Evolutionary conservation across 2,329 filamentous ascomycete species (phyloP), one percentile per base, ranked within the genome.

Genomic region (Phialocephala sp.): DNA sequence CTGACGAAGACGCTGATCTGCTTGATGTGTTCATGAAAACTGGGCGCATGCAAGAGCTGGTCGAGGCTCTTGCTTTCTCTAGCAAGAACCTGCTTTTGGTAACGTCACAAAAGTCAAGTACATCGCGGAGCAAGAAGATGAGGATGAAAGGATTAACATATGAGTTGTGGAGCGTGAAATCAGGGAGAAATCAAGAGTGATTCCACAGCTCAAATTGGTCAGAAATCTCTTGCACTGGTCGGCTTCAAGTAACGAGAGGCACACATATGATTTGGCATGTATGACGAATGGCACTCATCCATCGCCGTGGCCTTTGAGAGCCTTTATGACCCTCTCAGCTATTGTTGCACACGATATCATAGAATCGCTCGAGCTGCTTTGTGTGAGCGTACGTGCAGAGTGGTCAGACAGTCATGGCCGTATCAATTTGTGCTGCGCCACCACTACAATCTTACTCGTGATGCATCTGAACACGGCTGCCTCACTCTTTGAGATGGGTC

Each of bases 41-140:
- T 2, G 84, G 84, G 37, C 86, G 90, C 56, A 90, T 94, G 87
- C 85, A 86, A 73, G 91, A 94, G 79, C 81, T 95, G 47, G 85
- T 94, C 14, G 87, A 91, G 74, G 86, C 86, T 12, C 89, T 98
- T 75, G 93, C 94, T 1, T 50, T 56, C 8, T 71, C 72, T 32
- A 74, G 74, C 54, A 76, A 75, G 63, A 64, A 66, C 18, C 62
- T 76, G 14, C 67, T 76, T 65, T 84, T 87, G 1, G 82, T 87
- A 61, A 82, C 79, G 65, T 82, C 83, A 12, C 81, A 79, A 20
- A 85, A 87, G 68, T 84, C 83, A 72, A 75, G 78, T 4, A 59
- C 37, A 72, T 79, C 80, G 6, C 82, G 79, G 69, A 85, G 81
- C 72, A 89, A 88, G 79, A 88, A 86, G 78, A 78, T 87, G 72